Percentiles rank a stretch among this genome's conserved stretches.
Evolutionary conservation across 1,284 basidiomycete species (phyloP).

Genomic region (Boletus sp.): DNA sequence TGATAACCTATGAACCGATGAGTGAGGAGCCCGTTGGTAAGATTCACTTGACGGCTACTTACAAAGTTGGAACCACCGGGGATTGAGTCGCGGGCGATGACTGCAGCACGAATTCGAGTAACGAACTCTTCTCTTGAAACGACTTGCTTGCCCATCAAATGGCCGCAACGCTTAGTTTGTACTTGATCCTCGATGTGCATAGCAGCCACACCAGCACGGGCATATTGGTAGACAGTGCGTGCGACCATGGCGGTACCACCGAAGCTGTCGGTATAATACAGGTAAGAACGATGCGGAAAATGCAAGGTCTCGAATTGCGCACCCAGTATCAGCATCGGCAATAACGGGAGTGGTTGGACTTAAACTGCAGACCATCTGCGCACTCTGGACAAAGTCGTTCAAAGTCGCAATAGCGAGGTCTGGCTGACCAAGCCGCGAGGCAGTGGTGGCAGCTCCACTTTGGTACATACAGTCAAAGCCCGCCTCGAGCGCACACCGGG

Average conservation of each 20-base stretch:
- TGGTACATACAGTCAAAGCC: slow-evolving; percentile 76
- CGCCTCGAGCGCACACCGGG: slow-evolving; percentile 72
- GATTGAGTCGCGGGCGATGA: slow-evolving; percentile 64
- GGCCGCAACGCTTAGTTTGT: slow-evolving; percentile 79
- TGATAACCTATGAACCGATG: slow-evolving; percentile 52
- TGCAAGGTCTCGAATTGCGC: slow-evolving; percentile 4
- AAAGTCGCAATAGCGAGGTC: slow-evolving; percentile 79
- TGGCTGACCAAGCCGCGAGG: slow-evolving; percentile 71
- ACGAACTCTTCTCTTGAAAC: slow-evolving; percentile 72
- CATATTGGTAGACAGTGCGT: slow-evolving; percentile 71
- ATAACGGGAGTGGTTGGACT: slow-evolving; percentile 67
- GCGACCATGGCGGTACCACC: slow-evolving; percentile 76
- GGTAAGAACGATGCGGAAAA: neutral
- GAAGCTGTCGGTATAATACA: slow-evolving; percentile 42
- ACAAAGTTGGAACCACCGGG: slow-evolving; percentile 71
- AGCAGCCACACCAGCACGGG: slow-evolving; percentile 67
- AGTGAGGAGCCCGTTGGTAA: neutral
- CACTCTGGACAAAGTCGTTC: slow-evolving; percentile 69
- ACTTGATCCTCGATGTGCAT: slow-evolving; percentile 84
- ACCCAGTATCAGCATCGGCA: slow-evolving; percentile 80
- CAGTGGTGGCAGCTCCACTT: slow-evolving; percentile 75
- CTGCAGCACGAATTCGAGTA: slow-evolving; percentile 73
- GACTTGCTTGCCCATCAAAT: slow-evolving; percentile 75
- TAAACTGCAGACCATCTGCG: slow-evolving; percentile 63
- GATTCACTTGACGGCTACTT: slow-evolving; percentile 5